A percentile compares a stretch with the other conserved stretches of the same genome.
phyloP scores from a whole-genome alignment of 2,329 filamentous ascomycete species.

The Phialocephala sp. region DNA sequence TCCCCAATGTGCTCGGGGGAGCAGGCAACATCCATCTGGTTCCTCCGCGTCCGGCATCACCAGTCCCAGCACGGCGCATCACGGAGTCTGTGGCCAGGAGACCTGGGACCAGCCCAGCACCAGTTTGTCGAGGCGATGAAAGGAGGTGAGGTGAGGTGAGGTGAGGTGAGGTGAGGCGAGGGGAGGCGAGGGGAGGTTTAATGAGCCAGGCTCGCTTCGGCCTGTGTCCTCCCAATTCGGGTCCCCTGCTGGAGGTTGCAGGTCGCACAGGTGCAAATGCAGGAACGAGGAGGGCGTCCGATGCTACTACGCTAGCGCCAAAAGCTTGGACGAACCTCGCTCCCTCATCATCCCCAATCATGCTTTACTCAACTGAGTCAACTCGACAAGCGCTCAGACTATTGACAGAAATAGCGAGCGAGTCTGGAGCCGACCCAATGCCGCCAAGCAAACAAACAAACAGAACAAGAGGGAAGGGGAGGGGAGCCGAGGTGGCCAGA shows the following conservation, averaged over 20 bases:
- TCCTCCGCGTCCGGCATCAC: background rate
- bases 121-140: background rate
- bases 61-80: background rate
- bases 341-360: background rate
- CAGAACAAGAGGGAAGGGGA: background rate
- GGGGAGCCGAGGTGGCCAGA: too few species aligned
- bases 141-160: background rate
- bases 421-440: background rate
- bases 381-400: constrained; percentile 2
- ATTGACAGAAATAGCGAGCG: background rate
- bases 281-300: background rate
- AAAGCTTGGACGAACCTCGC: background rate
- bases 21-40: background rate
- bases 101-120: background rate
- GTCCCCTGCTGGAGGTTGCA: background rate
- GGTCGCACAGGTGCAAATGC: background rate
- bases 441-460: background rate
- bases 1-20: background rate
- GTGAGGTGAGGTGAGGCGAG: too few species aligned
- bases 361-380: background rate
- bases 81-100: background rate
- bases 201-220: background rate
- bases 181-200: background rate
- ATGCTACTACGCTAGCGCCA: background rate
- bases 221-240: background rate